Evolutionary conservation across 805 yeast species (phyloP).

Genomic region (Candida insectorum): DNA sequence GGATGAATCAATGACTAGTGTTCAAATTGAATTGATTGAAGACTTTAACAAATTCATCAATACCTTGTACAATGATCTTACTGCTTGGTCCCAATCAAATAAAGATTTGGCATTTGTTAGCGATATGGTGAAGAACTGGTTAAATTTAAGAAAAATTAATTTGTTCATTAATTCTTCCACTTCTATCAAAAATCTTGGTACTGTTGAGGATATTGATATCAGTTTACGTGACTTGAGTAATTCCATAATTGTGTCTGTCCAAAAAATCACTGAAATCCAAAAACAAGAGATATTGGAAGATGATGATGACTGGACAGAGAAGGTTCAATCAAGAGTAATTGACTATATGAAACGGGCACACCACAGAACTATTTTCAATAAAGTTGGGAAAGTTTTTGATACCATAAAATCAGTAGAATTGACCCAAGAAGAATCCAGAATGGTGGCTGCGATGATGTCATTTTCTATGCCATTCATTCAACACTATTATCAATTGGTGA

Average conservation of each 20-base stretch:
- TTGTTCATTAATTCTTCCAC: slow-evolving; percentile 23
- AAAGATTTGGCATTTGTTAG: slow-evolving; percentile 42
- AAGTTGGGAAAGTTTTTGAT: slow-evolving; percentile 32
- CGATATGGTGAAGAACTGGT: slow-evolving; percentile 48
- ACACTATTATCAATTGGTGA: slow-evolving; percentile 53
- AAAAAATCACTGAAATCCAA: slow-evolving; percentile 46
- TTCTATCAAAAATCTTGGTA: slow-evolving; percentile 14
- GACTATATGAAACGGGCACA: slow-evolving; percentile 43
- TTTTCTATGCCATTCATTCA: slow-evolving; percentile 62
- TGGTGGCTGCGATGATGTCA: slow-evolving; percentile 46
- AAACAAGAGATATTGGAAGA: slow-evolving; percentile 36
- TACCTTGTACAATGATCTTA: slow-evolving; percentile 23
- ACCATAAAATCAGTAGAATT: slow-evolving; percentile 36
- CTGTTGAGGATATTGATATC: slow-evolving; percentile 41
- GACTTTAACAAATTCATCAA: slow-evolving; percentile 17
- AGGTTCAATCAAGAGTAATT: slow-evolving; percentile 43
- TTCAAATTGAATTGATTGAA: slow-evolving; percentile 15
- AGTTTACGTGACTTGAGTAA: slow-evolving; percentile 50
- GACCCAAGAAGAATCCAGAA: slow-evolving; percentile 29
- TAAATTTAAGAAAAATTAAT: slow-evolving; percentile 17
- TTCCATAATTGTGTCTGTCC: slow-evolving; percentile 65
- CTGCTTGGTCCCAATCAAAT: slow-evolving; percentile 31
- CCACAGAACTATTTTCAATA: slow-evolving; percentile 28
- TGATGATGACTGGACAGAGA: slow-evolving; percentile 64
- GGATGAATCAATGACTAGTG: slow-evolving; percentile 14